These are phyloP conservation scores for Streptanthus diversifolius DNA, from an alignment of 345 rosid genomes.

Conservation along the genomic window DNA sequence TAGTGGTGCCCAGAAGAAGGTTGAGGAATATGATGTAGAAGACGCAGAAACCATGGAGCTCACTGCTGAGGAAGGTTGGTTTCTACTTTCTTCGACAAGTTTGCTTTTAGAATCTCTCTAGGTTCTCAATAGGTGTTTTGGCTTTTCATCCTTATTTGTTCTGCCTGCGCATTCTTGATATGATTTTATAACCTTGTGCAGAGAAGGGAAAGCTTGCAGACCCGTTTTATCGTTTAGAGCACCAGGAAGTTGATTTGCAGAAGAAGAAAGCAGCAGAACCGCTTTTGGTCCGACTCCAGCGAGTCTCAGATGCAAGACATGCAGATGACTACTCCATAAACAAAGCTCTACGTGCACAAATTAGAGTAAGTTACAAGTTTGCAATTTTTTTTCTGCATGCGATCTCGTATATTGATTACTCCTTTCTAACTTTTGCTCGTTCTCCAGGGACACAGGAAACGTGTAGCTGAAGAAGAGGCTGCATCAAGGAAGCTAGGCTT, in stretches of 20 bases:
- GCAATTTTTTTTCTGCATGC: neutral
- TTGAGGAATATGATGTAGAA: slow-evolving; percentile 80
- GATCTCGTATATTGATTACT: neutral
- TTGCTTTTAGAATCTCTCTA: neutral
- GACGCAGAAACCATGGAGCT: slow-evolving; percentile 93
- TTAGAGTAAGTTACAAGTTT: slow-evolving; percentile 46
- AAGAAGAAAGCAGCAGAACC: slow-evolving; percentile 99
- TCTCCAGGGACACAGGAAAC: slow-evolving; percentile 68
- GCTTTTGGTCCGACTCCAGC: slow-evolving; percentile 72
- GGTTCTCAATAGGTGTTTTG: neutral
- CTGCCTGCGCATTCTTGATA: neutral
- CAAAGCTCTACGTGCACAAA: slow-evolving; percentile 72
- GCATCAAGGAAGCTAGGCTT: slow-evolving; percentile 69
- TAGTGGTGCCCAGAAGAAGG: slow-evolving; percentile 85
- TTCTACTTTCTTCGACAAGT: neutral
- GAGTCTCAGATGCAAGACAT: slow-evolving; percentile 75
- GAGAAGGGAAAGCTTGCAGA: slow-evolving; percentile 91
- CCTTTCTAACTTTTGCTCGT: neutral
- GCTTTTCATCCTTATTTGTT: neutral
- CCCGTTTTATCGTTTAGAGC: slow-evolving; percentile 93
- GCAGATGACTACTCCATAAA: slow-evolving; percentile 82
- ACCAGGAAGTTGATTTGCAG: slow-evolving; percentile 84
- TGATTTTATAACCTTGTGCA: slow-evolving; percentile 34
- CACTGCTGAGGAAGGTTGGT: slow-evolving; percentile 91
- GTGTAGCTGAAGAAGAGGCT: slow-evolving; percentile 81